Evolutionary conservation across 2,329 filamentous ascomycete species (phyloP).

Genomic region (Annulohypoxylon truncatum): DNA sequence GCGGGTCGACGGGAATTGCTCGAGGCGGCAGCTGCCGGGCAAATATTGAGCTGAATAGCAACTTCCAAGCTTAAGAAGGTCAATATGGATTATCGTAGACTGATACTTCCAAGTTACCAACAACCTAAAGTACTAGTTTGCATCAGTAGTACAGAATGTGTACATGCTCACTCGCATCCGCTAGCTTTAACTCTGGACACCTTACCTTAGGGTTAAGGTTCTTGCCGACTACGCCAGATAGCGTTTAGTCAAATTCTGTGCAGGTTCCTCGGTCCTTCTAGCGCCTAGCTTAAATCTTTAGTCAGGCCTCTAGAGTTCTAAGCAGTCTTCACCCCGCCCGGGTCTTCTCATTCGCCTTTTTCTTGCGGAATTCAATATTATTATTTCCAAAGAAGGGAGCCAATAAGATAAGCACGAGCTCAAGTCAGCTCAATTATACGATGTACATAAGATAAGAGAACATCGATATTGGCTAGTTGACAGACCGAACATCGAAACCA

Average conservation of each 20-base stretch:
- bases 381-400: slow-evolving; percentile 18
- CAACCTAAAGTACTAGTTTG: neutral
- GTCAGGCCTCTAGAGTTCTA: neutral
- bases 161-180: neutral
- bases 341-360: neutral
- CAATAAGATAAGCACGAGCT: slow-evolving; percentile 21
- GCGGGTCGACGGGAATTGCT: slow-evolving; percentile 7
- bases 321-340: slow-evolving; percentile 19
- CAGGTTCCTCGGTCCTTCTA: slow-evolving; percentile 54
- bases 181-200: slow-evolving; percentile 1
- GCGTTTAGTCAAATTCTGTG: slow-evolving; percentile 48
- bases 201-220: slow-evolving; percentile 25
- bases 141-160: neutral
- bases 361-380: slow-evolving; percentile 19
- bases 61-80: neutral
- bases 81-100: neutral
- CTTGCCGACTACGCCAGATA: slow-evolving; percentile 20
- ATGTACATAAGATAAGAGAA: slow-evolving; percentile 32
- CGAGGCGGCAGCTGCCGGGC: neutral
- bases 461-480: slow-evolving; percentile 22
- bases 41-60: neutral
- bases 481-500: slow-evolving; percentile 32
- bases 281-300: slow-evolving; percentile 41
- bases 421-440: neutral
- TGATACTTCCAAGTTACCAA: neutral